phyloP scores from a whole-genome alignment of 345 rosid genomes.

The Euphorbia pulcherrima region DNA sequence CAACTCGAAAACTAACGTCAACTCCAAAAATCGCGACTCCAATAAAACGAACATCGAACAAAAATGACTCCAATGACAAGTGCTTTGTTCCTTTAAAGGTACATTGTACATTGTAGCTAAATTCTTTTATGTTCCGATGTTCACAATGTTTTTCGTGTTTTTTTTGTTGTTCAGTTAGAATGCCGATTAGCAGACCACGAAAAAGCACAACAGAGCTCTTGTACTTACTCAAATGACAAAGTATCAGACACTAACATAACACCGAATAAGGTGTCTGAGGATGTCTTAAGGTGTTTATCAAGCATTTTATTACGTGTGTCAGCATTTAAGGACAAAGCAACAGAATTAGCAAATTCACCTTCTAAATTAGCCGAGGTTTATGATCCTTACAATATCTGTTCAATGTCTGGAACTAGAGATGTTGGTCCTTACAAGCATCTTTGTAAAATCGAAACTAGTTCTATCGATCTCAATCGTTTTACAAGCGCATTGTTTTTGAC shows the following conservation, averaged over 20 bases:
- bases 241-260: constrained; percentile 33
- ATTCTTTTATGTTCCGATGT: background rate
- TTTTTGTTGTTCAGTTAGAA: constrained; percentile 51
- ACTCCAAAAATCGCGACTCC: constrained; percentile 46
- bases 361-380: constrained; percentile 19
- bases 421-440: constrained; percentile 63
- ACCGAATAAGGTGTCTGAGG: constrained; percentile 77
- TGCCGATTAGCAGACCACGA: constrained; percentile 57
- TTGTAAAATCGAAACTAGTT: constrained; percentile 46
- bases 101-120: constrained; percentile 37
- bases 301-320: constrained; percentile 64
- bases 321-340: constrained; percentile 47
- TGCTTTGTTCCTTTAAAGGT: constrained; percentile 30
- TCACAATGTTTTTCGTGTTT: constrained; percentile 10
- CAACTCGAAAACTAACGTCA: constrained; percentile 58
- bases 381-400: constrained; percentile 58
- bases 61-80: constrained; percentile 33
- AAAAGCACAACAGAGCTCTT: constrained; percentile 48
- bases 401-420: constrained; percentile 41
- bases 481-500: constrained; percentile 52
- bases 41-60: constrained; percentile 35
- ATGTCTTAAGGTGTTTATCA: constrained; percentile 53
- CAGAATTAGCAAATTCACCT: constrained; percentile 15
- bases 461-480: constrained; percentile 55
- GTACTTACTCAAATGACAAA: constrained; percentile 39